These are phyloP conservation scores for Lumnitzera littorea DNA, from an alignment of 345 rosid genomes.

Conservation along the genomic window DNA sequence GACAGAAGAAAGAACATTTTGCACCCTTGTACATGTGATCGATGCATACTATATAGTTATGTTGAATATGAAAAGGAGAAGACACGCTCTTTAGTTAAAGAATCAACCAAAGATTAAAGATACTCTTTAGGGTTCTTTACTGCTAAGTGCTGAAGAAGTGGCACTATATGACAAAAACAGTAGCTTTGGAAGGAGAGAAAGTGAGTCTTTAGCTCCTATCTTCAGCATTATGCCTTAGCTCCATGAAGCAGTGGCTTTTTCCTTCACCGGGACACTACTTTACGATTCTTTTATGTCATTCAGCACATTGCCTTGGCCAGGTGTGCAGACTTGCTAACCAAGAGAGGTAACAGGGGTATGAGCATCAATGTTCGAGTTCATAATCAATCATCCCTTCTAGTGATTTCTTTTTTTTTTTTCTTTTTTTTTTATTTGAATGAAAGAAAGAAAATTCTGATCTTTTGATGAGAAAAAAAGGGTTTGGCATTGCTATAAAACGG, in stretches of 20 bases:
- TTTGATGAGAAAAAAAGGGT: no score
- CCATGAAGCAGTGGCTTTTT: no score
- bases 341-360: background rate
- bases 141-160: conserved; percentile 6
- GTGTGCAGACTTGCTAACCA: no score
- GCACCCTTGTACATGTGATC: conserved; percentile 14
- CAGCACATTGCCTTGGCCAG: no score
- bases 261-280: no score
- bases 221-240: background rate
- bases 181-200: conserved; percentile 40
- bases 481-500: no score
- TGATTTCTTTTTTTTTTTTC: no score
- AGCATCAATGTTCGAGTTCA: no score
- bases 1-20: conserved; percentile 23
- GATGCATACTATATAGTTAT: conserved; percentile 14
- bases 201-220: conserved; percentile 13
- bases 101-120: conserved; percentile 15
- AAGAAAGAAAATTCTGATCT: no score
- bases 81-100: conserved; percentile 21
- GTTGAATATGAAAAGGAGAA: conserved; percentile 13
- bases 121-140: conserved; percentile 21
- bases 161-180: background rate
- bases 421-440: no score
- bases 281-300: no score
- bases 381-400: no score